phyloP scores from a whole-genome alignment of 2,329 filamentous ascomycete species.

The Bimuria novae-zelandiae region DNA sequence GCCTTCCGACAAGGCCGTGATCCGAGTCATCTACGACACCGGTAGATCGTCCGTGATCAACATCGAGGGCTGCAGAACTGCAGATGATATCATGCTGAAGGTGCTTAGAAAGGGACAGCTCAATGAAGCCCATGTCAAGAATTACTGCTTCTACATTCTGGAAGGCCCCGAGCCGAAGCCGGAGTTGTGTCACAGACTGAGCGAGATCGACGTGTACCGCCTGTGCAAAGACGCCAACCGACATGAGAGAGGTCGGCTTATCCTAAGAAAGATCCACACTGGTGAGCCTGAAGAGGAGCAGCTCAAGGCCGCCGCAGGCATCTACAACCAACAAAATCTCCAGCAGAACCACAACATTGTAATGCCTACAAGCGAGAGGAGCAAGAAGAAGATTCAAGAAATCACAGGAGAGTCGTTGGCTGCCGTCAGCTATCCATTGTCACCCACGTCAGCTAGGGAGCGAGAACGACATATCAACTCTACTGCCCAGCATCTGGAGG shows the following conservation, averaged over 20 bases:
- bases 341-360: slow-evolving; percentile 67
- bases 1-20: slow-evolving; percentile 84
- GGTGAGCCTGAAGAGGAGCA: slow-evolving; percentile 88
- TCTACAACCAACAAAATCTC: slow-evolving; percentile 80
- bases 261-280: slow-evolving; percentile 88
- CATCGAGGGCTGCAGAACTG: slow-evolving; percentile 86
- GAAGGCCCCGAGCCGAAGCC: slow-evolving; percentile 84
- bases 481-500: slow-evolving; percentile 55
- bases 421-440: slow-evolving; percentile 83
- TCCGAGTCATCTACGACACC: slow-evolving; percentile 89
- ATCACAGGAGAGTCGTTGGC: slow-evolving; percentile 86
- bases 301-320: slow-evolving; percentile 82
- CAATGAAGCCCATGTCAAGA: slow-evolving; percentile 87
- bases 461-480: slow-evolving; percentile 68
- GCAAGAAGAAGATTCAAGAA: slow-evolving; percentile 86
- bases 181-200: slow-evolving; percentile 77
- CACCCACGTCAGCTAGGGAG: slow-evolving; percentile 71
- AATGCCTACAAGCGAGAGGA: slow-evolving; percentile 71
- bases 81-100: slow-evolving; percentile 89
- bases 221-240: slow-evolving; percentile 86
- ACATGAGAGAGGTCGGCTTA: slow-evolving; percentile 86
- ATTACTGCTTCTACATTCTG: slow-evolving; percentile 96
- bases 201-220: slow-evolving; percentile 85
- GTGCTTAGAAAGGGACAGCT: slow-evolving; percentile 87
- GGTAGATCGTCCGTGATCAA: slow-evolving; percentile 93